phyloP scores from a whole-genome alignment of 768 basidiomycete species.

The Ramaria sp. region DNA sequence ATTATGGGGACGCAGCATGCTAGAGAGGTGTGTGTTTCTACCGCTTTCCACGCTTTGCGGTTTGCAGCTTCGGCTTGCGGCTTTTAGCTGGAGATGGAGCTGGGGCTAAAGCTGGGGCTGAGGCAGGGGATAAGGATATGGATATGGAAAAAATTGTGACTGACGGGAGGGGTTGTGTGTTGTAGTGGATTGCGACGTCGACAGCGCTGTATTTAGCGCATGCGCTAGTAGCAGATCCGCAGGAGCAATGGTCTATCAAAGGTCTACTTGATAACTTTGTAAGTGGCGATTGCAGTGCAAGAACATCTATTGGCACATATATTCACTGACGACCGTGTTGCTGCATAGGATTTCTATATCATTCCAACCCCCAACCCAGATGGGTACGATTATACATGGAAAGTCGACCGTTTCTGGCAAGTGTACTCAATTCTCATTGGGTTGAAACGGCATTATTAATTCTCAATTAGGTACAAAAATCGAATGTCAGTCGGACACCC shows the following conservation, averaged over 20 bases:
- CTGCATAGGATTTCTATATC: conserved; percentile 48
- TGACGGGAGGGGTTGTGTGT: conserved; percentile 24
- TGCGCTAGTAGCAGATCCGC: conserved; percentile 41
- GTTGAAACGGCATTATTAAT: background rate
- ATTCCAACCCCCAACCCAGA: conserved; percentile 60
- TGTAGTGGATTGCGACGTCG: conserved; percentile 71
- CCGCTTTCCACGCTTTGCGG: no score
- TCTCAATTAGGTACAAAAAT: conserved; percentile 52
- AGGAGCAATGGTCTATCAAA: conserved; percentile 35
- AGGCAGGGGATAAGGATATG: conserved; percentile 14
- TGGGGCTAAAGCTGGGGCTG: no score
- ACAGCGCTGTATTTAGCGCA: conserved; percentile 66
- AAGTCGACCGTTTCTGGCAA: conserved; percentile 53
- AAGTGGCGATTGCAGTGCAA: conserved; percentile 14
- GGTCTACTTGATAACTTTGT: conserved; percentile 44
- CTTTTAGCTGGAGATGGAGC: no score
- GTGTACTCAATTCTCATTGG: conserved; percentile 10
- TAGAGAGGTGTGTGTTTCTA: conserved; percentile 49
- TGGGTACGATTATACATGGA: conserved; percentile 69
- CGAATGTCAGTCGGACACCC: conserved; percentile 39
- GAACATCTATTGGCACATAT: background rate
- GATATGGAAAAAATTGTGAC: background rate
- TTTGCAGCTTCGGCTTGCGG: no score
- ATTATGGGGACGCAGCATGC: conserved; percentile 68
- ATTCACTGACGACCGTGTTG: conserved; percentile 1